A percentile compares a stretch with the other conserved stretches of the same genome.
phyloP scores from a whole-genome alignment of 768 basidiomycete species.

The Lactarius pseudohatsudake region DNA sequence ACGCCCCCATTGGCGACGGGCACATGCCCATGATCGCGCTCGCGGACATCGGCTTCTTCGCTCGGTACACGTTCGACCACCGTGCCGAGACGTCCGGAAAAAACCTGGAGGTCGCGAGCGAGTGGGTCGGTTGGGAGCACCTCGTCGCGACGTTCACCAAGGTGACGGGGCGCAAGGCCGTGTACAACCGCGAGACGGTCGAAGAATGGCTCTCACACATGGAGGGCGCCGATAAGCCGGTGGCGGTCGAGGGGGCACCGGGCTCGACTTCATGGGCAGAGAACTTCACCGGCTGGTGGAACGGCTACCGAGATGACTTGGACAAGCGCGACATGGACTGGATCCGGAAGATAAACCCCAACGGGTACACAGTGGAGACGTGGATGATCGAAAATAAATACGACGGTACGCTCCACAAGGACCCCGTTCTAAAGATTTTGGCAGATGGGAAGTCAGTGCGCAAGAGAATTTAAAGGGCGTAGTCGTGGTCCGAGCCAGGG shows the following conservation, averaged over 20 bases:
- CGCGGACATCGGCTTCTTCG: slow-evolving; percentile 36
- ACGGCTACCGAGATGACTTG: slow-evolving; percentile 44
- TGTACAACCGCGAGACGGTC: slow-evolving; percentile 25
- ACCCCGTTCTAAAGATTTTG: slow-evolving; percentile 12
- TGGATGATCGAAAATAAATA: slow-evolving; percentile 23
- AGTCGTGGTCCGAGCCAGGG: not conserved
- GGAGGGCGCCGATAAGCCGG: slow-evolving; percentile 28
- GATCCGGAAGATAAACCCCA: slow-evolving; percentile 35
- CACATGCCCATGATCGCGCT: slow-evolving; percentile 36
- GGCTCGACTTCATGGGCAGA: slow-evolving; percentile 34
- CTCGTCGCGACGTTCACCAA: slow-evolving; percentile 34
- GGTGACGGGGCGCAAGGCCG: slow-evolving; percentile 34
- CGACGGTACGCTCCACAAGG: slow-evolving; percentile 7
- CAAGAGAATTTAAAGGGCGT: not conserved
- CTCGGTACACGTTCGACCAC: slow-evolving; percentile 36
- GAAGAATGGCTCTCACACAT: slow-evolving; percentile 31
- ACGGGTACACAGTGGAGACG: slow-evolving; percentile 19
- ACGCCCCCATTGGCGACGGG: slow-evolving; percentile 32
- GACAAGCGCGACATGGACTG: slow-evolving; percentile 47
- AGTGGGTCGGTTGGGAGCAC: slow-evolving; percentile 32
- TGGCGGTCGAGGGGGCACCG: slow-evolving; percentile 28
- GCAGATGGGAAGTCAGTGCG: slow-evolving; percentile 11
- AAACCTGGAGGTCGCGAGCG: slow-evolving; percentile 34
- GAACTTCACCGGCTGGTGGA: slow-evolving; percentile 48
- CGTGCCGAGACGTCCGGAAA: slow-evolving; percentile 30